Evolutionary conservation across 2,329 filamentous ascomycete species (phyloP).

Genomic region (Fusarium subglutinans): DNA sequence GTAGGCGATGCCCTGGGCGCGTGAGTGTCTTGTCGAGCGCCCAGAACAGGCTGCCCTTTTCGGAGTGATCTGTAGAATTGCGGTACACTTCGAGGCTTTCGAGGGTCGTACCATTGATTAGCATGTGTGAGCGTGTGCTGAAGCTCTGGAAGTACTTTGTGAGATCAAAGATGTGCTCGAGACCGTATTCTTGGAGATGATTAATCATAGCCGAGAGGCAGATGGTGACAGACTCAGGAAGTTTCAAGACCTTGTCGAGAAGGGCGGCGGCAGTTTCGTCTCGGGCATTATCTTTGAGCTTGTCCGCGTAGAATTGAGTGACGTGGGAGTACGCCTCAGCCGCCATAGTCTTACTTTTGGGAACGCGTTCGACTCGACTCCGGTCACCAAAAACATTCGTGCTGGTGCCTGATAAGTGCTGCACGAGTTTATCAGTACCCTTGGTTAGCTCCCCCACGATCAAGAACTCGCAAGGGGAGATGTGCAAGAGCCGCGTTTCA

Average conservation of each 20-base stretch:
- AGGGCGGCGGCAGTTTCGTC: slow-evolving; percentile 70
- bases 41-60: slow-evolving; percentile 94
- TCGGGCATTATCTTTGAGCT: slow-evolving; percentile 70
- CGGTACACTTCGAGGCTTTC: slow-evolving; percentile 95
- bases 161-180: slow-evolving; percentile 94
- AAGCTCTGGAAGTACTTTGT: slow-evolving; percentile 98
- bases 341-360: slow-evolving; percentile 81
- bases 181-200: slow-evolving; percentile 88
- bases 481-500: slow-evolving; percentile 93
- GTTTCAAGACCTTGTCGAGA: slow-evolving; percentile 84
- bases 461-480: slow-evolving; percentile 93
- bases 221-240: slow-evolving; percentile 87
- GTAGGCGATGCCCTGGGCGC: slow-evolving; percentile 84
- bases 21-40: slow-evolving; percentile 92
- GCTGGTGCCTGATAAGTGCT: slow-evolving; percentile 87
- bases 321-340: slow-evolving; percentile 89
- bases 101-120: slow-evolving; percentile 93
- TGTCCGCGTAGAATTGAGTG: slow-evolving; percentile 90
- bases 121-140: slow-evolving; percentile 92
- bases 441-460: slow-evolving; percentile 91
- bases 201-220: slow-evolving; percentile 97
- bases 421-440: slow-evolving; percentile 90
- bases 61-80: slow-evolving; percentile 87
- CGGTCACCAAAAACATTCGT: slow-evolving; percentile 93
- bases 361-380: slow-evolving; percentile 82